Conservation (phyloP, 768 basidiomycete species). For the Tubosaeta sp. region DNA sequence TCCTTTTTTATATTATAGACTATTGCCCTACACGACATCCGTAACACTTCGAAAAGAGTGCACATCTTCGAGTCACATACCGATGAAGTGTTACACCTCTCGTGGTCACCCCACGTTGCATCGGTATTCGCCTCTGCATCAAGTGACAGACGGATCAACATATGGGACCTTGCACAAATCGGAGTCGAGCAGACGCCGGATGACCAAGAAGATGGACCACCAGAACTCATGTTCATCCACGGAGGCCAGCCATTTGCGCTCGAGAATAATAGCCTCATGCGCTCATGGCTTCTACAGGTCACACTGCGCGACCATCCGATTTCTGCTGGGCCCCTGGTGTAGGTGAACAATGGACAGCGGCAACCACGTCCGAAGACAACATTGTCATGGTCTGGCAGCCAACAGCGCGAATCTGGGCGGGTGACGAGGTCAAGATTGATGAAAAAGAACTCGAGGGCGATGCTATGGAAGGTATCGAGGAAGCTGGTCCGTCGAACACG, state of each 20-base stretch:
- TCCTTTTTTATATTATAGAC: conserved; percentile 48
- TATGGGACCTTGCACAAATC: conserved; percentile 92
- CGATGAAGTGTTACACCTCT: conserved; percentile 89
- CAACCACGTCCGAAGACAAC: conserved; percentile 94
- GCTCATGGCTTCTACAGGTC: conserved; percentile 44
- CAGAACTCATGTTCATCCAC: conserved; percentile 93
- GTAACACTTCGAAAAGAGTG: conserved; percentile 65
- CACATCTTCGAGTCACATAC: conserved; percentile 92
- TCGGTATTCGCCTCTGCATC: conserved; percentile 95
- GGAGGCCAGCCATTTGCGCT: conserved; percentile 56
- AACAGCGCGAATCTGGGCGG: conserved; percentile 90
- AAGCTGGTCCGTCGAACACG: conserved; percentile 20
- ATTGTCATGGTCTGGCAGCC: conserved; percentile 98
- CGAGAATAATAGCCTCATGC: not conserved
- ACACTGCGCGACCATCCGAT: conserved; percentile 87
- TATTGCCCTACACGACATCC: conserved; percentile 81
- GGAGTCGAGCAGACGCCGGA: conserved; percentile 97
- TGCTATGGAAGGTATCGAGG: conserved; percentile 72
- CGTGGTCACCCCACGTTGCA: conserved; percentile 93
- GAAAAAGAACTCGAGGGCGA: conserved; percentile 82
- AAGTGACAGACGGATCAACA: conserved; percentile 86
- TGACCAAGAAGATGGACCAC: conserved; percentile 97
- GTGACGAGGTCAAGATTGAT: conserved; percentile 80
- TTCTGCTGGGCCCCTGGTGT: conserved; percentile 91
- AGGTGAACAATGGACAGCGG: conserved; percentile 78